phyloP scores from a whole-genome alignment of 169 alveolate genomes.

The Theileria orientalis region DNA sequence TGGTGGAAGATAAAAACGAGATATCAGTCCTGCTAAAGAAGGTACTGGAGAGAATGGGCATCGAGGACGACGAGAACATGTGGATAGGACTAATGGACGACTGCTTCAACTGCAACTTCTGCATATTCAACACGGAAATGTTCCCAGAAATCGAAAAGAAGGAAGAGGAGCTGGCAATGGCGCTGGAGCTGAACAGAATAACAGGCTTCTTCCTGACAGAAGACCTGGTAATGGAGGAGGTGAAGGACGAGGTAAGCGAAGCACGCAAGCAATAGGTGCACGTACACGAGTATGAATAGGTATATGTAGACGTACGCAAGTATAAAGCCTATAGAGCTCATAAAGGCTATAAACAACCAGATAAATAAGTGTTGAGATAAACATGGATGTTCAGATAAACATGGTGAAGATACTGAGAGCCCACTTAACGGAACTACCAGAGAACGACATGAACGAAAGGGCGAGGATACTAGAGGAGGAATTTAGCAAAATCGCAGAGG shows the following conservation, averaged over 20 bases:
- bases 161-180: slow-evolving; percentile 9
- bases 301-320: not conserved
- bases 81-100: slow-evolving; percentile 56
- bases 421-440: not conserved
- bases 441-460: not conserved
- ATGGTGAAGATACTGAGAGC: not conserved
- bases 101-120: slow-evolving; percentile 33
- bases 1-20: not conserved
- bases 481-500: not conserved
- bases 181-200: slow-evolving; percentile 25
- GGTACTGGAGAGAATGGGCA: not conserved
- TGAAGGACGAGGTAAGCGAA: no score
- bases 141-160: slow-evolving; percentile 21
- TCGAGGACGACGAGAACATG: not conserved
- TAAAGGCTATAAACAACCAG: no score
- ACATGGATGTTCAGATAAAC: not conserved
- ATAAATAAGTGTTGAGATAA: no score
- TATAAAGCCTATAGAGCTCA: no score
- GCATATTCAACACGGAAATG: slow-evolving; percentile 30
- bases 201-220: slow-evolving; percentile 51
- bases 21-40: not conserved
- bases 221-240: slow-evolving; percentile 5
- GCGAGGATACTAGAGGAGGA: not conserved
- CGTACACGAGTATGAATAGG: not conserved
- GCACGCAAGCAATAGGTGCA: not conserved